phyloP scores from a whole-genome alignment of 1,284 basidiomycete species.

The Tilletia caries region DNA sequence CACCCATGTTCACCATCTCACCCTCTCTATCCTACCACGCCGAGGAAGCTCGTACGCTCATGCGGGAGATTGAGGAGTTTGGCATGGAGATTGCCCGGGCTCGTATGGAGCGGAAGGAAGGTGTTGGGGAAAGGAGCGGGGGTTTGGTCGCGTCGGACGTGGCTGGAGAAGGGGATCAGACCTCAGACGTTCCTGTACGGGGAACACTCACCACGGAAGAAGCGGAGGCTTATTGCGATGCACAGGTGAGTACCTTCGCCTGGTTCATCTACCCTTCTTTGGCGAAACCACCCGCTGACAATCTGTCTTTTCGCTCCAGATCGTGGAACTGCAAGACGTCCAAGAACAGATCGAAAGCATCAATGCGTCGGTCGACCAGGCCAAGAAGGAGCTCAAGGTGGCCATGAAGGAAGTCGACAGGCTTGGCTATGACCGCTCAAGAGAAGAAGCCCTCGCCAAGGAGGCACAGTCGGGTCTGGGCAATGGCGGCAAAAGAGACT shows the following conservation, averaged over 20 bases:
- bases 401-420: constrained; percentile 35
- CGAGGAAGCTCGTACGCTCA: constrained; percentile 4
- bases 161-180: neutral
- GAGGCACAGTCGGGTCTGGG: constrained; percentile 43
- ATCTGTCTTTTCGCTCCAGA: constrained; percentile 2
- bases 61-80: neutral
- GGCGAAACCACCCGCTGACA: neutral
- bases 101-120: neutral
- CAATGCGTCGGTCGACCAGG: constrained; percentile 32
- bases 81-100: neutral
- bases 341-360: constrained; percentile 34
- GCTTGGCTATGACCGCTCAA: constrained; percentile 39
- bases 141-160: no score
- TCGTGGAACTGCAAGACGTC: constrained; percentile 37
- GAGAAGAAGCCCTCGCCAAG: constrained; percentile 42
- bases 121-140: neutral
- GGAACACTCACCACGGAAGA: constrained; percentile 38
- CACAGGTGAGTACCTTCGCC: constrained; percentile 18
- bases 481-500: constrained; percentile 37
- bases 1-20: neutral
- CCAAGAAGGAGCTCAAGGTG: constrained; percentile 40
- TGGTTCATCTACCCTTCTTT: neutral
- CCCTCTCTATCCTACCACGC: neutral
- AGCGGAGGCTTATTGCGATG: constrained; percentile 37
- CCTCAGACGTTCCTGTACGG: neutral